Evolutionary conservation across 2,329 filamentous ascomycete species (phyloP), one percentile per base, ranked within the genome.

Genomic region (Pseudogymnoascus sp.): DNA sequence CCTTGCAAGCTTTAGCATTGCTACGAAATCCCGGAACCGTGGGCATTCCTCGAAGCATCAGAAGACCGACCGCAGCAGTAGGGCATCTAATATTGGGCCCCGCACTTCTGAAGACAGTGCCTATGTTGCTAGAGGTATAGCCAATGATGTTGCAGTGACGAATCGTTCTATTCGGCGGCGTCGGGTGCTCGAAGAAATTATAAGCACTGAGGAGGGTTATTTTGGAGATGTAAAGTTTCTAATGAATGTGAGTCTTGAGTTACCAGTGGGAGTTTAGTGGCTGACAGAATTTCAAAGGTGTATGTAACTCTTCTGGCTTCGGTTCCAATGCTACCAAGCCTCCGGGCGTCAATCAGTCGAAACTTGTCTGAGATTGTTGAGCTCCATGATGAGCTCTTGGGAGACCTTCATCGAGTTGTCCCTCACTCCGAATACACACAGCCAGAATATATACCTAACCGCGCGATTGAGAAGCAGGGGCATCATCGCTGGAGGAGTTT

Each of bases 191-290:
- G 90, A 95, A 72, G 95, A 98, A 76, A 79, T 98, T 60, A 85
- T 97, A 65, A 83, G 78, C 63, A 96, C 93, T 0, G 95, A 98
- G 74, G 89, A 95, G 72, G 86, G 88, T 70, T 98, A 98, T 73
- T 87, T 98, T 69, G 85, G 88, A 14, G 93, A 96, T 70, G 76
- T 98, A 64, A 91, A 91, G 69, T 91, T 95, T 67, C 79, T 98
- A 64, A 89, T 89, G 73, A 92, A 96, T 76, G 93, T 93, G 78
- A 72, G 85, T 71, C 41, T 33, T 12, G 16, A 35, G 28, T 22
- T 56, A 3, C 7, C 6, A 33, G n/a, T 14, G 31, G 8, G 22
- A 35, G 10, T 24, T 14, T 11, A 11, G 2, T 61, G 28, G 12
- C 31, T 64, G 77, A 76, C 76, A 61, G 77, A 78, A 70, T 59